Percentiles rank a stretch among this genome's conserved stretches.
These are phyloP conservation scores for Aspergillus carbonarius DNA, from an alignment of 2,329 filamentous ascomycete species.

Conservation along the genomic window DNA sequence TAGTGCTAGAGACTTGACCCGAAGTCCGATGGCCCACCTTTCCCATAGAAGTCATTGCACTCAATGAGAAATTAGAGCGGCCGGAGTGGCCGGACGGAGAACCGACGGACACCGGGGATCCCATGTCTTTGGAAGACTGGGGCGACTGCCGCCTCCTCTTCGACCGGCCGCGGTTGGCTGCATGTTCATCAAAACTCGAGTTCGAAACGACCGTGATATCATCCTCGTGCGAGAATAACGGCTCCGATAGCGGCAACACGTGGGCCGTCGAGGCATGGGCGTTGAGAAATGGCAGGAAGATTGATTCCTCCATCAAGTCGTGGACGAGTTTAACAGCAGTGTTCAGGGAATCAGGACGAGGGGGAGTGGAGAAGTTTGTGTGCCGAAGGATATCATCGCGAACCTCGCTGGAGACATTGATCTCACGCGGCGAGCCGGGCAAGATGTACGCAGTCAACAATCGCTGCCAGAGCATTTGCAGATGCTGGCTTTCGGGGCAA, in stretches of 20 bases:
- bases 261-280: slow-evolving; percentile 52
- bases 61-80: slow-evolving; percentile 34
- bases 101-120: slow-evolving; percentile 24
- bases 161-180: slow-evolving; percentile 27
- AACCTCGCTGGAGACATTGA: slow-evolving; percentile 84
- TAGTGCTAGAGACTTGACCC: slow-evolving; percentile 36
- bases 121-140: slow-evolving; percentile 34
- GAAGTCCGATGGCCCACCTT: slow-evolving; percentile 37
- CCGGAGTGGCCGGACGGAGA: slow-evolving; percentile 25
- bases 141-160: slow-evolving; percentile 33
- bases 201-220: slow-evolving; percentile 33
- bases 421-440: slow-evolving; percentile 79
- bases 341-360: slow-evolving; percentile 75
- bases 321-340: slow-evolving; percentile 84
- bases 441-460: slow-evolving; percentile 87
- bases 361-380: slow-evolving; percentile 57
- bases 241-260: slow-evolving; percentile 48
- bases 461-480: slow-evolving; percentile 81
- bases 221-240: slow-evolving; percentile 40
- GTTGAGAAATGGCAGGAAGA: slow-evolving; percentile 88
- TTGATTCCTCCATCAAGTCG: slow-evolving; percentile 96
- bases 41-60: slow-evolving; percentile 31
- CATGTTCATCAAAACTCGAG: slow-evolving; percentile 31
- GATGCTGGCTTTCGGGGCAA: slow-evolving; percentile 62
- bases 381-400: slow-evolving; percentile 74